A percentile compares a stretch with the other conserved stretches of the same genome.
phyloP scores from a whole-genome alignment of 331 rosid genomes.

The Rhamnella rubrinervis region DNA sequence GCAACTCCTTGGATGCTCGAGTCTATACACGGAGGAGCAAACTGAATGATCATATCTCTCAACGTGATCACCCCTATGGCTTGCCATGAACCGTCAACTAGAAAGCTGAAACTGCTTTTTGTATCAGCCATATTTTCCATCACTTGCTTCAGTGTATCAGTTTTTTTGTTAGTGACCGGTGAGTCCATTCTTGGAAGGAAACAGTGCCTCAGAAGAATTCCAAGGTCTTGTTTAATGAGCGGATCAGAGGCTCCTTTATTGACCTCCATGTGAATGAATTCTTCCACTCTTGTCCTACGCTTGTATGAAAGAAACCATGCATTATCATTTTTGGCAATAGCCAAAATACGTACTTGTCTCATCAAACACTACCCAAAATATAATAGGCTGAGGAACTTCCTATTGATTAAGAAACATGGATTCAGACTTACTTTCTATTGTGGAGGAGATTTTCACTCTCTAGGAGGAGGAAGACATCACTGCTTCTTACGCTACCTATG shows the following conservation, averaged over 20 bases:
- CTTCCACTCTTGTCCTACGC: slow-evolving; percentile 45
- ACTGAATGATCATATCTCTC: slow-evolving; percentile 54
- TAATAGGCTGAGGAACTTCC: too few relatives aligned
- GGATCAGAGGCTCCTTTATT: slow-evolving; percentile 17
- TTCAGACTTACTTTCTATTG: slow-evolving; percentile 38
- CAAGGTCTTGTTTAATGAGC: slow-evolving; percentile 21
- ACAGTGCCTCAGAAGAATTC: slow-evolving; percentile 30
- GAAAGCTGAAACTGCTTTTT: slow-evolving; percentile 50
- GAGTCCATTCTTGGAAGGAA: slow-evolving; percentile 47
- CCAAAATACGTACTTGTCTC: too few relatives aligned
- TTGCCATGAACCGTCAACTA: slow-evolving; percentile 41
- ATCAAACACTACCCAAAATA: too few relatives aligned
- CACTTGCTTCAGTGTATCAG: slow-evolving; percentile 47
- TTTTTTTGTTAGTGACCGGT: slow-evolving; percentile 44
- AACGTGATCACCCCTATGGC: slow-evolving; percentile 45
- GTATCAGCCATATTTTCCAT: slow-evolving; percentile 42
- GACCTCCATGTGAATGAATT: slow-evolving; percentile 45
- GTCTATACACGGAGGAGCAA: slow-evolving; percentile 66
- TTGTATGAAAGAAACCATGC: background rate
- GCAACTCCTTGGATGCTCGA: slow-evolving; percentile 58
- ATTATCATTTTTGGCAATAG: background rate
- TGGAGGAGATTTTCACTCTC: slow-evolving; percentile 38
- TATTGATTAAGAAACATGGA: background rate
- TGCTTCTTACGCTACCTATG: slow-evolving; percentile 53
- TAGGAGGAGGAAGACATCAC: slow-evolving; percentile 44